These are phyloP conservation scores for Hericium coralloides DNA, from an alignment of 768 basidiomycete species.

Conservation along the genomic window DNA sequence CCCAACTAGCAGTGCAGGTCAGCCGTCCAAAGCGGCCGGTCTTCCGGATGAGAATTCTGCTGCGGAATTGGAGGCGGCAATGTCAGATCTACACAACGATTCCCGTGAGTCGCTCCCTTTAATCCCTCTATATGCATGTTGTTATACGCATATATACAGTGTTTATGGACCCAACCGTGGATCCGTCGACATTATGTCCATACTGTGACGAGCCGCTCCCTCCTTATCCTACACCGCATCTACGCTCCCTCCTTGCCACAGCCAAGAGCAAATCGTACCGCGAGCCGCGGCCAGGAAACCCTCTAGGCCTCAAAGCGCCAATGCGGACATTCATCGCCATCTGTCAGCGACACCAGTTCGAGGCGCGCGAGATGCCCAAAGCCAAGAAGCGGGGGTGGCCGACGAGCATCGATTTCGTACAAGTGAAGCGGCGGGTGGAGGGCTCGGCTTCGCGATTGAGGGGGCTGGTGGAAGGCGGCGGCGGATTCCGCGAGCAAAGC, in stretches of 20 bases:
- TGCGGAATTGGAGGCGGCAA: background rate
- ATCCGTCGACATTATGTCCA: slow-evolving; percentile 67
- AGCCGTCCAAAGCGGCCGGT: background rate
- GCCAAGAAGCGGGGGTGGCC: slow-evolving; percentile 74
- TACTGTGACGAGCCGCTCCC: slow-evolving; percentile 75
- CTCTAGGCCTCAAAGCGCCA: slow-evolving; percentile 48
- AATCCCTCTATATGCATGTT: background rate
- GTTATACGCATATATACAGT: slow-evolving; percentile 27
- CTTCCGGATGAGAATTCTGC: background rate
- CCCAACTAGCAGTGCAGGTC: background rate
- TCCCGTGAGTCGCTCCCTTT: slow-evolving; percentile 9
- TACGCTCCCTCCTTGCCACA: slow-evolving; percentile 42
- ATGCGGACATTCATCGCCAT: slow-evolving; percentile 50
- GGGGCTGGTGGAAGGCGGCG: slow-evolving; percentile 36
- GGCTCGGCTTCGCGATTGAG: slow-evolving; percentile 38
- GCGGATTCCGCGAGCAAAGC: slow-evolving; percentile 31
- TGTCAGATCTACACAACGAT: slow-evolving; percentile 1
- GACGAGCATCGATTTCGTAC: slow-evolving; percentile 54
- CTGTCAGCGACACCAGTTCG: slow-evolving; percentile 75
- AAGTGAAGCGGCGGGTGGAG: slow-evolving; percentile 43
- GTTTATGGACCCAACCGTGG: slow-evolving; percentile 38
- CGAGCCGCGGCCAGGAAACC: slow-evolving; percentile 62
- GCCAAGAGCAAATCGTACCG: slow-evolving; percentile 44
- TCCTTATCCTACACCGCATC: slow-evolving; percentile 44
- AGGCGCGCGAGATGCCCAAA: slow-evolving; percentile 61